phyloP scores from a whole-genome alignment of 163 green algal species.

The Chlorella variabilis region DNA sequence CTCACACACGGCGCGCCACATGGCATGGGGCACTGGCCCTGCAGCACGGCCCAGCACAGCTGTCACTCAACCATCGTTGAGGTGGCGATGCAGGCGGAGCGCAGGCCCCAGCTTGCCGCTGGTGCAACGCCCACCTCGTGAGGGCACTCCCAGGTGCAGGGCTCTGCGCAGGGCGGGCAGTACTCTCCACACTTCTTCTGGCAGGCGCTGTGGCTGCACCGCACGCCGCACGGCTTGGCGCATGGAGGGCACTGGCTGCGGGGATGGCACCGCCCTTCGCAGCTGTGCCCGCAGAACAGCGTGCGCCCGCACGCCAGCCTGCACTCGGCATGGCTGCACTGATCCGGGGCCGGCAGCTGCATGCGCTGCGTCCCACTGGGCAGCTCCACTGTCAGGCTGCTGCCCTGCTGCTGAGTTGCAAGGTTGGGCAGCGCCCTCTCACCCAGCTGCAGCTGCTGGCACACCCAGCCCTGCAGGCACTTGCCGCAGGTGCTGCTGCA shows the following conservation, averaged over 20 bases:
- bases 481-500: conserved; percentile 30
- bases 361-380: not conserved
- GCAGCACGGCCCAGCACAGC: too few relatives aligned
- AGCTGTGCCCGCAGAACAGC: conserved; percentile 37
- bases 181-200: conserved; percentile 41
- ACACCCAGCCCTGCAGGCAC: conserved; percentile 9
- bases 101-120: too few relatives aligned
- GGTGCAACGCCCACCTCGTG: conserved; percentile 44
- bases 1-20: conserved; percentile 71
- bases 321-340: not conserved
- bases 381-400: not conserved
- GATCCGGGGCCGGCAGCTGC: not conserved
- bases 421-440: not conserved
- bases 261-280: conserved; percentile 26
- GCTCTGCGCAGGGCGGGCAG: conserved; percentile 64
- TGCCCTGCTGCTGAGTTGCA: not conserved
- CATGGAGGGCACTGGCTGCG: conserved; percentile 36
- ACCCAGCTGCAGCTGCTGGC: not conserved
- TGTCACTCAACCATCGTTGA: too few relatives aligned
- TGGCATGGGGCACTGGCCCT: conserved; percentile 59
- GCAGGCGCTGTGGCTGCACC: conserved; percentile 55
- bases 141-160: conserved; percentile 63
- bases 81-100: not conserved
- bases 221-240: conserved; percentile 34
- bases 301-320: not conserved